Conservation (phyloP, 331 rosid genomes). For the Saraca asoca region DNA sequence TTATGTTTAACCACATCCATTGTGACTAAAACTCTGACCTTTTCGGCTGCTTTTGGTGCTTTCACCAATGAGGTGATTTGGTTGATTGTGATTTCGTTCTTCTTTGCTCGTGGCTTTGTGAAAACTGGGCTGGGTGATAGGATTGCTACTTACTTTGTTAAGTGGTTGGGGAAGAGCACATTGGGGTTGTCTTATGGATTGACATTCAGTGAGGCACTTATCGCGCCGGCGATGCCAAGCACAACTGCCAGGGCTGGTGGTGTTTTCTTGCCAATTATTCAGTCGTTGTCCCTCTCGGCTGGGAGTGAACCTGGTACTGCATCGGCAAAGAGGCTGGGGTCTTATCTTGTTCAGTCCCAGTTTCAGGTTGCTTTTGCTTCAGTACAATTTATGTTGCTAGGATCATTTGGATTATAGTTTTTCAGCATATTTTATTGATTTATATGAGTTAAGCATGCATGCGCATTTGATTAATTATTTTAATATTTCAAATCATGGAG, state of each 20-base stretch:
- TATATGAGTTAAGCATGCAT: neutral
- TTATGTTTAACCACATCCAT: slow-evolving; percentile 66
- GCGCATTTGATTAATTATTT: neutral
- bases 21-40: slow-evolving; percentile 66
- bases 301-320: slow-evolving; percentile 73
- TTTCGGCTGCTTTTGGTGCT: slow-evolving; percentile 74
- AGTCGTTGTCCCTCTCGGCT: slow-evolving; percentile 78
- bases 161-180: slow-evolving; percentile 89
- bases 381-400: neutral
- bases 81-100: slow-evolving; percentile 93
- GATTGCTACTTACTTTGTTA: slow-evolving; percentile 85
- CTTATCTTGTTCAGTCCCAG: slow-evolving; percentile 83
- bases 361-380: slow-evolving; percentile 62
- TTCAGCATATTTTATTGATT: neutral
- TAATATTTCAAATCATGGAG: neutral
- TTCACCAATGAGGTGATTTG: slow-evolving; percentile 93
- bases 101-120: slow-evolving; percentile 95
- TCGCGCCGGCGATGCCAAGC: slow-evolving; percentile 98
- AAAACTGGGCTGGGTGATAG: slow-evolving; percentile 93
- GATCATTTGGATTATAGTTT: neutral
- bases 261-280: slow-evolving; percentile 86
- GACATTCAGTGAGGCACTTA: slow-evolving; percentile 80
- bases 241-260: slow-evolving; percentile 98
- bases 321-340: slow-evolving; percentile 70
- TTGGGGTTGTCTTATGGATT: slow-evolving; percentile 83